Evolutionary conservation across 768 basidiomycete genomes (phyloP), one percentile per base, ranked within the genome.

Genomic region (Leccinum broughii): DNA sequence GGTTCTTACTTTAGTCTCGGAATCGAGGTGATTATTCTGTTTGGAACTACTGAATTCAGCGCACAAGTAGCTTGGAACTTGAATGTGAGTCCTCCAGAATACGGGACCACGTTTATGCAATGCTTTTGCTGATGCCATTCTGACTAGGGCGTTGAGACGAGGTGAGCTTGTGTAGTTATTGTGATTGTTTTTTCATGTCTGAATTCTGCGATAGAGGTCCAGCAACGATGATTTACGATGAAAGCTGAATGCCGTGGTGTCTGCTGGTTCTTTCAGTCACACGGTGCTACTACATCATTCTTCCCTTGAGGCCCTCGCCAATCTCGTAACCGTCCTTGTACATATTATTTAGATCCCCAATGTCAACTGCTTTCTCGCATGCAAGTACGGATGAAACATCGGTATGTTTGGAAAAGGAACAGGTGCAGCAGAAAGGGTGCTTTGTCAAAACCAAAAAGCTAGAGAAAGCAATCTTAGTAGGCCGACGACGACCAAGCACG

Each of bases 11-110:
- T 62, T 32, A 2, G 10, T 1, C 34, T 67, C 5, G 6, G 1
- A 7, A 3, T 65, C 13, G 66, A 68, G 7, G 62, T 66, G 39
- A 59, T 66, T 24, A 52, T 64, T 20, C 58, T 55, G n/a, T 66
- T 68, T 8, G 66, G 66, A 49, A 11, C 28, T 15, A 65, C 66
- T 1, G 66, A 68, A 88, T 57, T 41, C 26, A 58, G 35, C 46
- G 57, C 64, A 10, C 64, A 63, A 11, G 57, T 63, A 3, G 62
- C 63, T 4, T 63, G 63, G 62, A 54, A 54, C 13, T 52, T n/a
- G 48, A 20, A 63, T 34, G 62, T 63, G 28, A 64, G 62, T 48
- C 49, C 26, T 34, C 7, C 6, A 2, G 8, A 26, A 35, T 37
- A 0, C 3, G 6, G 2, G 4, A 22, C 3, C 11, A 11, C 32